Base-by-base conservation (phyloP, 75 land plant genomes). In the Chamaecyparis obtusa region DNA sequence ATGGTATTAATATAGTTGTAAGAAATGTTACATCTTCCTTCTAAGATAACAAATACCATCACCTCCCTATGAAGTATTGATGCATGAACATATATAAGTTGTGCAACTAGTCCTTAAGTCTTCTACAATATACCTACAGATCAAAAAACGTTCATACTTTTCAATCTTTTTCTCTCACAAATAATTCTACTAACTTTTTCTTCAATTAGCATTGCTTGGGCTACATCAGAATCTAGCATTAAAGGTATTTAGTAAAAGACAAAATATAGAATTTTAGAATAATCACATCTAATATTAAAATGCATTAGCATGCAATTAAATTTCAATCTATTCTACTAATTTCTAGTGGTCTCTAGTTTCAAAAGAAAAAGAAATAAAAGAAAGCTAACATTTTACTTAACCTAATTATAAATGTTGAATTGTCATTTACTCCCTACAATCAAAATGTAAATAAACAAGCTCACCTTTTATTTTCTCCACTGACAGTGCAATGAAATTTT, bases 401-500 rank as follows among this genome's bases (percentile, higher is more conserved):
- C 33, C 74, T 35, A 60, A 88, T 56, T 60, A 81, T 49, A 81
- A 46, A 81, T 46, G 46, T 32, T 27, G 5, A n/a, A n/a, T 13
- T 7, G 7, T 78, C 41, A 3, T 81, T 19, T 81, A 15, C 83
- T 43, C 32, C 46, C 83, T 46, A 81, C 27, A 43, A 44, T 46
- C 33, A 46, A 46, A 46, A 43, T 37, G 32, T 46, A 46, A 81
- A 46, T 46, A 46, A 46, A 46, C 15, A 35, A 13, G 46, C 84
- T 84, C 57, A 93, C 99, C 99, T 93, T 92, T 95, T 55, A 98
- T 96, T 88, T 97, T 97, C 32, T 92, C 95, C 49, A 87, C 88
- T 64, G 93, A 76, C 39, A 98, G 96, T 21, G 99, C 99, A 93
- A 91, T 85, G 87, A 98, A 97, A 72, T 99, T 95, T 76, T 97